A percentile compares a stretch with the other conserved stretches of the same genome.
phyloP scores from a whole-genome alignment of 1,139 yeast species.

The Saccharomyces hybrid region DNA sequence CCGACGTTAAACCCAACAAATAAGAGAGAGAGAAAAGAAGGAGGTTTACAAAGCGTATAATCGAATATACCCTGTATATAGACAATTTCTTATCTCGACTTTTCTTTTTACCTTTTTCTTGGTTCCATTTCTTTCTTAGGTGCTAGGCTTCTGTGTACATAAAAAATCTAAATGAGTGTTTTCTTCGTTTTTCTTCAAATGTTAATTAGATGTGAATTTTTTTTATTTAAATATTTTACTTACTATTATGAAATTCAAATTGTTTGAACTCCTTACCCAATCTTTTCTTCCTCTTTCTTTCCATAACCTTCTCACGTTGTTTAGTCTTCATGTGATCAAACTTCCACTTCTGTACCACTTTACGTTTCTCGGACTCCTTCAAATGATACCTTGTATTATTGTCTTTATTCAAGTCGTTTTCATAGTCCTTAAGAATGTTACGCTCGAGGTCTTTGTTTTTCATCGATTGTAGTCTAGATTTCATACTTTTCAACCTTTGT shows the following conservation, averaged over 20 bases:
- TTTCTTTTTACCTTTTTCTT: neutral
- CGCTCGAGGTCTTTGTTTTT: conserved; percentile 70
- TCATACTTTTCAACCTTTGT: conserved; percentile 49
- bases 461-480: conserved; percentile 69
- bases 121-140: neutral
- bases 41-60: neutral
- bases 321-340: conserved; percentile 75
- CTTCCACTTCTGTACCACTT: conserved; percentile 79
- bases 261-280: conserved; percentile 84
- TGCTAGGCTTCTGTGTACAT: neutral
- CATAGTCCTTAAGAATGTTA: conserved; percentile 46
- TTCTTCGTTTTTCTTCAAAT: neutral
- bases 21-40: neutral
- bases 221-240: conserved; percentile 9
- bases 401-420: conserved; percentile 30
- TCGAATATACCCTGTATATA: neutral
- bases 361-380: conserved; percentile 75
- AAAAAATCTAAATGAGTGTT: neutral
- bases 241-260: conserved; percentile 48
- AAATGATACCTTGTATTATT: conserved; percentile 45
- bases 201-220: neutral
- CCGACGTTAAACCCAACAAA: conserved; percentile 12
- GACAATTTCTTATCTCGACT: neutral
- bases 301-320: conserved; percentile 83
- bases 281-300: conserved; percentile 87